Conservation (phyloP, 2,329 filamentous ascomycete genomes). For the Stagonosporopsis cucurbitacearum region DNA sequence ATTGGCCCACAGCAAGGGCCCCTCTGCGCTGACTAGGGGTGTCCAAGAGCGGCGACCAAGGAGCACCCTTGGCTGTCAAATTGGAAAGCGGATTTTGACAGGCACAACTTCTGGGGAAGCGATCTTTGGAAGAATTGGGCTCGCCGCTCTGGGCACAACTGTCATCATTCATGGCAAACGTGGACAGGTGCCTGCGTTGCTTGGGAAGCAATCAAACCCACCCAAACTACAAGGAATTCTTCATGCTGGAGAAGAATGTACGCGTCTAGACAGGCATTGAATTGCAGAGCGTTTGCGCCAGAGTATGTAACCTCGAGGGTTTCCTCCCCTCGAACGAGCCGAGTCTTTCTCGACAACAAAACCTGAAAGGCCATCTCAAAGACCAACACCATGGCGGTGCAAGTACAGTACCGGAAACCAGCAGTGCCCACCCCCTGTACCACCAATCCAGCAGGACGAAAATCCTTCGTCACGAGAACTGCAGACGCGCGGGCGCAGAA, state of each 20-base stretch:
- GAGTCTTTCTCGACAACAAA: too few relatives aligned
- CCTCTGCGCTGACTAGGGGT: neutral
- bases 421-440: neutral
- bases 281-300: too few relatives aligned
- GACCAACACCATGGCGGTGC: conserved; percentile 1
- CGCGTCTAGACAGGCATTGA: too few relatives aligned
- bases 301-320: too few relatives aligned
- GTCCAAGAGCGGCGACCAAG: conserved; percentile 9
- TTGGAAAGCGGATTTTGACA: neutral
- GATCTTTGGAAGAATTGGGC: neutral
- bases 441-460: conserved; percentile 1
- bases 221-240: too few relatives aligned
- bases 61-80: conserved; percentile 22
- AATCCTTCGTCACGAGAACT: conserved; percentile 14
- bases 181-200: too few relatives aligned
- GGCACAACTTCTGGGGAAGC: conserved; percentile 18
- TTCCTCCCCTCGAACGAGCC: too few relatives aligned
- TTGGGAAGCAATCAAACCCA: too few relatives aligned
- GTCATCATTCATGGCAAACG: too few relatives aligned
- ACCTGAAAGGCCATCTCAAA: too few relatives aligned
- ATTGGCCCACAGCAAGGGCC: conserved; percentile 21
- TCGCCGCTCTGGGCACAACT: too few relatives aligned
- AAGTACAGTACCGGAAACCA: neutral
- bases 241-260: too few relatives aligned
- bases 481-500: conserved; percentile 2